Conservation (phyloP, 352 stramenopile species). For the Globisporangium rhizosaccharum region DNA sequence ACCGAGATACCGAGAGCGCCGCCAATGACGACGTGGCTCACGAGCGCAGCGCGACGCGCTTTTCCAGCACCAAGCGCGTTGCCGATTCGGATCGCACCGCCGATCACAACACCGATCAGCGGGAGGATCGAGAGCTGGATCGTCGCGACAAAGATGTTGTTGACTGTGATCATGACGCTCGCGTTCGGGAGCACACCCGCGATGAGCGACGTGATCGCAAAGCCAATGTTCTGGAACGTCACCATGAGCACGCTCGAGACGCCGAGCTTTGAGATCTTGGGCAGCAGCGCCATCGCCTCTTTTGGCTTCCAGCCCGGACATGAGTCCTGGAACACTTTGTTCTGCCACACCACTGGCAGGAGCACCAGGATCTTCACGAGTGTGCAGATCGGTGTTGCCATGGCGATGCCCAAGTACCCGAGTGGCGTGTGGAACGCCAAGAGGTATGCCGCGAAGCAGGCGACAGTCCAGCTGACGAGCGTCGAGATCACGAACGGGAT, state of each 20-base stretch:
- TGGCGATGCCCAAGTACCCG: conserved; percentile 28
- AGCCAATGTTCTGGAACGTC: conserved; percentile 17
- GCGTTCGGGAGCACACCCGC: conserved; percentile 28
- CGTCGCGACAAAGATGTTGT: conserved; percentile 26
- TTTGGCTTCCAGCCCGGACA: conserved; percentile 19
- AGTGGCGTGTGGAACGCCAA: conserved; percentile 32
- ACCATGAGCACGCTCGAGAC: conserved; percentile 13
- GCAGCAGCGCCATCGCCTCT: conserved; percentile 11
- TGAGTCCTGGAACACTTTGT: conserved; percentile 11
- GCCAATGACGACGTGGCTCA: conserved; percentile 16
- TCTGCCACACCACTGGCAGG: conserved; percentile 17
- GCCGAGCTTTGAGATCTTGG: conserved; percentile 15
- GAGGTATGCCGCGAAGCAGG: conserved; percentile 19
- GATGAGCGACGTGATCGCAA: conserved; percentile 14
- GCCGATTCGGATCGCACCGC: conserved; percentile 27
- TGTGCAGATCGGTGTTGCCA: conserved; percentile 21
- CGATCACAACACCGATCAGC: conserved; percentile 20
- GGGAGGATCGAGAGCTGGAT: conserved; percentile 26
- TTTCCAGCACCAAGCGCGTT: conserved; percentile 27
- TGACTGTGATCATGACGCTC: conserved; percentile 24
- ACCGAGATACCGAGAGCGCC: conserved; percentile 6
- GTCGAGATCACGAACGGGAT: conserved; percentile 24
- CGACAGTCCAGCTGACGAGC: conserved; percentile 16
- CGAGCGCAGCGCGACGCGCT: conserved; percentile 17
- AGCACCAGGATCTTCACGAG: conserved; percentile 24